Conservation (phyloP, 2,329 filamentous ascomycete species). For the Xylariales sp. region DNA sequence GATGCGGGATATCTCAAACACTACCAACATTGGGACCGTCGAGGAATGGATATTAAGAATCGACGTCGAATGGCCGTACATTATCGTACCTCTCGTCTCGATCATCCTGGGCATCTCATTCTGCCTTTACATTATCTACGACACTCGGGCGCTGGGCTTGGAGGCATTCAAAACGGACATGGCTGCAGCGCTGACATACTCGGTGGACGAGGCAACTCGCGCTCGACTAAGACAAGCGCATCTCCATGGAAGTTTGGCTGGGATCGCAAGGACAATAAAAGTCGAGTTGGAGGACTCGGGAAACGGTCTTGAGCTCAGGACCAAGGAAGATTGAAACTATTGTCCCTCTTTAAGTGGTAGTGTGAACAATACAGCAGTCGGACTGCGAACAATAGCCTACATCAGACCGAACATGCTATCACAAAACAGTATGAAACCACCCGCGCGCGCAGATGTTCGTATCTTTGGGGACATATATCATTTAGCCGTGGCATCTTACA, state of each 20-base stretch:
- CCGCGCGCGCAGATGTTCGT: too few relatives aligned
- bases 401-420: too few relatives aligned
- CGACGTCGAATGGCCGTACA: slow-evolving; percentile 41
- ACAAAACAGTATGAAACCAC: too few relatives aligned
- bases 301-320: slow-evolving; percentile 38
- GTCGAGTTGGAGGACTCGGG: slow-evolving; percentile 37
- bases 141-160: slow-evolving; percentile 36
- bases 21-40: slow-evolving; percentile 15
- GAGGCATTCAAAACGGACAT: slow-evolving; percentile 40
- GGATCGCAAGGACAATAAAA: slow-evolving; percentile 32
- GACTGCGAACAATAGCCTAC: too few relatives aligned
- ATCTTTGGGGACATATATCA: too few relatives aligned
- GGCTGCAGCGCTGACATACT: slow-evolving; percentile 40
- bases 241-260: slow-evolving; percentile 34
- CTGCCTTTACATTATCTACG: slow-evolving; percentile 33
- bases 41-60: slow-evolving; percentile 40
- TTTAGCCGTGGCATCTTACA: too few relatives aligned
- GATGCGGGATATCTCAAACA: slow-evolving; percentile 2
- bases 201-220: slow-evolving; percentile 39
- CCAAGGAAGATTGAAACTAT: neutral
- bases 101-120: slow-evolving; percentile 17
- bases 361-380: too few relatives aligned
- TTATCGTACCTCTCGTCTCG: slow-evolving; percentile 36
- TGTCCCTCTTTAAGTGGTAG: too few relatives aligned
- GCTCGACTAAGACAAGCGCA: slow-evolving; percentile 38